Conservation (phyloP, 1,284 basidiomycete genomes). For the Sphagnurus paluster region DNA sequence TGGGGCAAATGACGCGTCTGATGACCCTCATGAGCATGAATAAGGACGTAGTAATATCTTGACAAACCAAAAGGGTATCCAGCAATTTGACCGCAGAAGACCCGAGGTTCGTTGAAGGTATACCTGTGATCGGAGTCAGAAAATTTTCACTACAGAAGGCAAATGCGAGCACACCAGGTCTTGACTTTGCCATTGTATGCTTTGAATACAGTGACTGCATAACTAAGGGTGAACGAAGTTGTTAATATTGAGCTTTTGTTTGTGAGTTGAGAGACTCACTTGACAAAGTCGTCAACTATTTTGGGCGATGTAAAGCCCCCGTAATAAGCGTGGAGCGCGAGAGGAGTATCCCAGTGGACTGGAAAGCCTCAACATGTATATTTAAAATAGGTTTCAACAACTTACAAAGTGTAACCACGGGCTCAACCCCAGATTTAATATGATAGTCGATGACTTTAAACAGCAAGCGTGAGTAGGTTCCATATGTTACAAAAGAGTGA, state of each 20-base stretch:
- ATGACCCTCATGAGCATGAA: neutral
- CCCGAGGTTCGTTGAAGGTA: slow-evolving; percentile 51
- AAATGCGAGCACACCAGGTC: slow-evolving; percentile 35
- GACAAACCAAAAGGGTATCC: slow-evolving; percentile 44
- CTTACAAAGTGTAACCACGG: slow-evolving; percentile 47
- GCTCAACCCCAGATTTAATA: slow-evolving; percentile 39
- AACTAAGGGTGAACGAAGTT: slow-evolving; percentile 27
- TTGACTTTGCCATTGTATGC: slow-evolving; percentile 48
- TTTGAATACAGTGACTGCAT: slow-evolving; percentile 47
- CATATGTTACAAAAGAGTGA: neutral
- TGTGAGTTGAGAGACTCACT: slow-evolving; percentile 34
- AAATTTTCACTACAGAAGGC: neutral
- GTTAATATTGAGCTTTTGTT: neutral
- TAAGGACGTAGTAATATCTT: too few species aligned
- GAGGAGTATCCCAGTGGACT: slow-evolving; percentile 52
- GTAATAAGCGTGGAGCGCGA: slow-evolving; percentile 46
- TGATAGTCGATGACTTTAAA: slow-evolving; percentile 46
- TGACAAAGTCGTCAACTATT: slow-evolving; percentile 46
- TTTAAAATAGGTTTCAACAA: neutral
- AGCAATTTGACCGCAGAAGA: slow-evolving; percentile 38
- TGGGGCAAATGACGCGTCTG: slow-evolving; percentile 39
- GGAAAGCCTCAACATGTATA: too few species aligned
- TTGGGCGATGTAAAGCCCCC: slow-evolving; percentile 45
- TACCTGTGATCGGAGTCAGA: slow-evolving; percentile 28
- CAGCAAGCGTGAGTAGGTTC: neutral